These are phyloP conservation scores for Mycena sanguinolenta DNA, from an alignment of 768 basidiomycete genomes.

Conservation along the genomic window DNA sequence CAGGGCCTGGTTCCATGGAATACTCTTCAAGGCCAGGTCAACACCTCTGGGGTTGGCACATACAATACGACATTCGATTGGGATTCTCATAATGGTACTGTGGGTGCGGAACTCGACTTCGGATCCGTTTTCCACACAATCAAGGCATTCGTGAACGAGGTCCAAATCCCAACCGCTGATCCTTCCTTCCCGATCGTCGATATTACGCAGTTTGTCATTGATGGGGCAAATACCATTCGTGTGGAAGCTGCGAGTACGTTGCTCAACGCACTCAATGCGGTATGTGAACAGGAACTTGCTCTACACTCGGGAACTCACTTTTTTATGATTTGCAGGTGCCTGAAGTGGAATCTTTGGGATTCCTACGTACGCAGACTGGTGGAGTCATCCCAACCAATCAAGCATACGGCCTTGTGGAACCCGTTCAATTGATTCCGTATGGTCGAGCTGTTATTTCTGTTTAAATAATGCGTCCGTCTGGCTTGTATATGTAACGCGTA, in stretches of 20 bases:
- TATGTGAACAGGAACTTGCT: slow-evolving; percentile 3
- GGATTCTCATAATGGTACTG: slow-evolving; percentile 18
- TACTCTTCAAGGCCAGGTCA: slow-evolving; percentile 18
- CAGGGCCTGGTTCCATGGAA: slow-evolving; percentile 35
- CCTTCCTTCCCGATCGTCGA: slow-evolving; percentile 30
- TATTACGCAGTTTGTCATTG: slow-evolving; percentile 22
- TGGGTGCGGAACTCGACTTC: slow-evolving; percentile 32
- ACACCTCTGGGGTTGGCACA: slow-evolving; percentile 34
- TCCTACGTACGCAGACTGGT: slow-evolving; percentile 19
- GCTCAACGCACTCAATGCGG: slow-evolving; percentile 34
- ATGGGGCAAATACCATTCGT: slow-evolving; percentile 26
- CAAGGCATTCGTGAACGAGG: slow-evolving; percentile 33
- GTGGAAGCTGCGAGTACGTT: slow-evolving; percentile 35
- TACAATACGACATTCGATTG: slow-evolving; percentile 33
- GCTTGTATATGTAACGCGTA: too few relatives aligned
- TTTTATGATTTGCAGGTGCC: slow-evolving; percentile 16
- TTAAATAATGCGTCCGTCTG: slow-evolving; percentile 8
- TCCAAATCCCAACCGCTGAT: slow-evolving; percentile 33
- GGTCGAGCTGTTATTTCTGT: slow-evolving; percentile 22
- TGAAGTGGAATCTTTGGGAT: slow-evolving; percentile 20
- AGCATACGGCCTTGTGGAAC: slow-evolving; percentile 28
- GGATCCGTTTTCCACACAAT: slow-evolving; percentile 34
- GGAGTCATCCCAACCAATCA: slow-evolving; percentile 16
- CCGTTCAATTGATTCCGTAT: slow-evolving; percentile 31
- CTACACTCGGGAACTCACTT: neutral